These are phyloP conservation scores for Fusarium sp. DNA, from an alignment of 2,329 filamentous ascomycete species.

Conservation along the genomic window DNA sequence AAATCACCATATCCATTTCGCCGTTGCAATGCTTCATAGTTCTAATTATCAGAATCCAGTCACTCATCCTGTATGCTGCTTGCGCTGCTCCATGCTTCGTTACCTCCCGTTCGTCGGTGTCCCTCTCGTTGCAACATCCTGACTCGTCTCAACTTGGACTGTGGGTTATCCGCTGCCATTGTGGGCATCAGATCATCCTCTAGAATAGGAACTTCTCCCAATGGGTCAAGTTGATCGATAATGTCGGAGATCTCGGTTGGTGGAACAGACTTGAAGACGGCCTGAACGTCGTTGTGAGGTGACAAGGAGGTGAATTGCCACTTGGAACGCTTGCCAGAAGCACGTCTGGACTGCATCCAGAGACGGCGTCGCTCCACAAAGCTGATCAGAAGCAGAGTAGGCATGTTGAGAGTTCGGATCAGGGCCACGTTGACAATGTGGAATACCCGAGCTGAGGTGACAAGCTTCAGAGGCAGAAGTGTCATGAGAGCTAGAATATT, in stretches of 20 bases:
- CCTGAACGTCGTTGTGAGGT: conserved; percentile 70
- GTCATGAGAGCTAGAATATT: conserved; percentile 74
- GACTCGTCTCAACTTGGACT: conserved; percentile 37
- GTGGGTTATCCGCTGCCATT: conserved; percentile 44
- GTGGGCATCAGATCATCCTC: conserved; percentile 50
- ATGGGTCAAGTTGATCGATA: conserved; percentile 51
- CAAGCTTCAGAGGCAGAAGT: conserved; percentile 73
- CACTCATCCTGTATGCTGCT: conserved; percentile 29
- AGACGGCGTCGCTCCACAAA: conserved; percentile 70
- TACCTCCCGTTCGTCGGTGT: conserved; percentile 20
- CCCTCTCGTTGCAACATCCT: conserved; percentile 40
- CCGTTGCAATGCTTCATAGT: conserved; percentile 23
- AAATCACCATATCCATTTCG: conserved; percentile 25
- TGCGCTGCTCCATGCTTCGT: conserved; percentile 29
- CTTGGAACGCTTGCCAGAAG: conserved; percentile 43
- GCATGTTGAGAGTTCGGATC: conserved; percentile 72
- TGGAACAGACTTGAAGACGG: conserved; percentile 70
- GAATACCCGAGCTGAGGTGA: conserved; percentile 72
- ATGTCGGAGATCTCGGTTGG: conserved; percentile 55
- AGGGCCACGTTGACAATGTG: conserved; percentile 77
- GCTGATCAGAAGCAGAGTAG: conserved; percentile 70
- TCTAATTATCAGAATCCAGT: neutral
- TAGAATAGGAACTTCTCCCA: conserved; percentile 51
- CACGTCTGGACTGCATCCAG: conserved; percentile 37
- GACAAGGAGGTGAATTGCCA: conserved; percentile 62